phyloP scores from a whole-genome alignment of 257 asterid species.

The Petunia axillaris region DNA sequence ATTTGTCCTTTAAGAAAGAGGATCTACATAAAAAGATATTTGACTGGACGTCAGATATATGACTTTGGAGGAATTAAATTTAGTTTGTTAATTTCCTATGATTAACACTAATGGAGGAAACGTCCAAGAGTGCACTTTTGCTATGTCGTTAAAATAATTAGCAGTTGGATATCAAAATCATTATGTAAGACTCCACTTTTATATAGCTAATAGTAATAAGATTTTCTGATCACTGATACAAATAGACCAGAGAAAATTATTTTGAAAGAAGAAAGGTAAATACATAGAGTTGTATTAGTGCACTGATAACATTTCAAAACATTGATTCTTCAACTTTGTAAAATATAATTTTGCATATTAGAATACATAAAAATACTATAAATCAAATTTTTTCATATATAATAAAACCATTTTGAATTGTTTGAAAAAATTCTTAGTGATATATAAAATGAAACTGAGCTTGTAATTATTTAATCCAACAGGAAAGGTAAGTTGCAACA shows the following conservation, averaged over 20 bases:
- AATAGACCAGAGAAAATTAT: too few relatives aligned
- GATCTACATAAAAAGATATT: conserved; percentile 1
- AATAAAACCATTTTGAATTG: too few relatives aligned
- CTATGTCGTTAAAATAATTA: neutral
- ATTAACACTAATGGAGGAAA: neutral
- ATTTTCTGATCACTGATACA: too few relatives aligned
- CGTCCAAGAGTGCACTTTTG: conserved; percentile 22
- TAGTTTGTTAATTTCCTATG: neutral
- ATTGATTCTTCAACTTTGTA: too few relatives aligned
- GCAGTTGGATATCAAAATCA: neutral
- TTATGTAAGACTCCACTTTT: conserved; percentile 9
- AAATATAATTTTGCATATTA: too few relatives aligned
- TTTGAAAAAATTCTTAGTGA: too few relatives aligned
- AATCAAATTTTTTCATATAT: too few relatives aligned
- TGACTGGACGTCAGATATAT: conserved; percentile 2
- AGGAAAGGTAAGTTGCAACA: neutral
- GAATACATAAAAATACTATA: too few relatives aligned
- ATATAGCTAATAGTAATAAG: neutral
- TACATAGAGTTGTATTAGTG: too few relatives aligned
- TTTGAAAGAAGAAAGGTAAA: too few relatives aligned
- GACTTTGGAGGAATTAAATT: neutral
- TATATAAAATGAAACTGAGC: neutral
- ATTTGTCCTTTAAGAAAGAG: neutral
- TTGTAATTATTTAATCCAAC: too few relatives aligned
- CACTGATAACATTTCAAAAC: too few relatives aligned